Evolutionary conservation across 1,139 yeast species (phyloP).

Genomic region (Blastobotrys arbuscula): DNA sequence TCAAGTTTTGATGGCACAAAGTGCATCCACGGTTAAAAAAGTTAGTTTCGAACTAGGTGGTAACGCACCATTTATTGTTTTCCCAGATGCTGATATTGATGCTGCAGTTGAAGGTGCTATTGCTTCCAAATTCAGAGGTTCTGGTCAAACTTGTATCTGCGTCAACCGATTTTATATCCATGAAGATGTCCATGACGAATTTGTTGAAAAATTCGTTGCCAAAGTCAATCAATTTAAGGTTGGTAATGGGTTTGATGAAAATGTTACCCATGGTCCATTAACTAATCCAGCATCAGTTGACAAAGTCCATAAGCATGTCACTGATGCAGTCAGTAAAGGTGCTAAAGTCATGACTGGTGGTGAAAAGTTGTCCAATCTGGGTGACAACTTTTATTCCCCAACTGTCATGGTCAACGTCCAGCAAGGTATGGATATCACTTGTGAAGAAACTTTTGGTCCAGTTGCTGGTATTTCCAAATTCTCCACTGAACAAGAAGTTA

Average conservation of each 20-base stretch:
- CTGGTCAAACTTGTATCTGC: conserved; percentile 82
- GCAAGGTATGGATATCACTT: conserved; percentile 52
- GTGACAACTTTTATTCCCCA: conserved; percentile 70
- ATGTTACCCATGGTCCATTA: conserved; percentile 75
- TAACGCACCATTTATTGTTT: conserved; percentile 86
- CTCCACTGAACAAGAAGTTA: conserved; percentile 60
- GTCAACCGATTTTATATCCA: conserved; percentile 73
- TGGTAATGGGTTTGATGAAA: conserved; percentile 68
- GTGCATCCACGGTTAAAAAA: conserved; percentile 74
- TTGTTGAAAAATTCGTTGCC: conserved; percentile 45
- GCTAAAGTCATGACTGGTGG: conserved; percentile 67
- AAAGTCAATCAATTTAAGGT: conserved; percentile 50
- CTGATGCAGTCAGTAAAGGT: conserved; percentile 70
- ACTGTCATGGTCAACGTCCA: conserved; percentile 67
- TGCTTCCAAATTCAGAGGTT: conserved; percentile 63
- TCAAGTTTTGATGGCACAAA: conserved; percentile 69
- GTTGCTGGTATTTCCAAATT: conserved; percentile 67
- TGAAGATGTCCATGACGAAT: conserved; percentile 54
- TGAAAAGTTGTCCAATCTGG: conserved; percentile 56
- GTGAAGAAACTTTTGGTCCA: conserved; percentile 89
- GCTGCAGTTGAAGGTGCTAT: conserved; percentile 69
- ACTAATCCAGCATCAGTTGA: conserved; percentile 60
- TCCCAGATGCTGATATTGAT: conserved; percentile 76
- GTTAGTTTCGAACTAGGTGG: conserved; percentile 89
- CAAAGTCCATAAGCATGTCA: conserved; percentile 66